phyloP scores from a whole-genome alignment of 2,329 filamentous ascomycete species.

The Colletotrichum echinochloae region DNA sequence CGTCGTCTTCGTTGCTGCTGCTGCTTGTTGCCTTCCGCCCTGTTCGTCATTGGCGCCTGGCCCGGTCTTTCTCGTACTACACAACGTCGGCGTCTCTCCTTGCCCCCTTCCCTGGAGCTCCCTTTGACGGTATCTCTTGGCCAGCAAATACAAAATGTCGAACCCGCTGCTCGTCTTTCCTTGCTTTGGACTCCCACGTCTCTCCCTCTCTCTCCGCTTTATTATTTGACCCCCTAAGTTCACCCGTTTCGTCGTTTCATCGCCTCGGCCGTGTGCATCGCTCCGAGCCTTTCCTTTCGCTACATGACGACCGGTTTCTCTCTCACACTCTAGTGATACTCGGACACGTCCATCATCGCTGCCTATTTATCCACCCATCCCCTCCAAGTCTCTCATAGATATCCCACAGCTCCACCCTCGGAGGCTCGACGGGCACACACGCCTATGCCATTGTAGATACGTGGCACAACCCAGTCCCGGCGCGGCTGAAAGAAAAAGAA shows the following conservation, averaged over 20 bases:
- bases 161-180: neutral
- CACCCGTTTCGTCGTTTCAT: neutral
- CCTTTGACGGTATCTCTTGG: slow-evolving; percentile 31
- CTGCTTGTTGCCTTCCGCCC: neutral
- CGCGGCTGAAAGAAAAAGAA: slow-evolving; percentile 13
- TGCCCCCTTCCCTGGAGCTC: neutral
- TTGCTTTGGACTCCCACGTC: neutral
- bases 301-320: neutral
- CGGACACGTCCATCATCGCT: neutral
- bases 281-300: neutral
- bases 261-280: neutral
- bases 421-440: neutral
- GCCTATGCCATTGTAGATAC: slow-evolving; percentile 10
- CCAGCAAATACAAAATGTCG: slow-evolving; percentile 21
- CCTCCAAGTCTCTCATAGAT: neutral
- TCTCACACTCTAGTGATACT: slow-evolving; percentile 1
- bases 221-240: neutral
- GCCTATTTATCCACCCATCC: neutral
- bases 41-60: slow-evolving; percentile 15
- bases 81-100: slow-evolving; percentile 1
- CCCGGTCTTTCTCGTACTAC: slow-evolving; percentile 6
- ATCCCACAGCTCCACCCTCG: neutral
- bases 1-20: neutral
- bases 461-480: neutral
- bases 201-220: neutral